phyloP scores from a whole-genome alignment of 805 yeast genomes.

The Isabelozyma heimii region DNA sequence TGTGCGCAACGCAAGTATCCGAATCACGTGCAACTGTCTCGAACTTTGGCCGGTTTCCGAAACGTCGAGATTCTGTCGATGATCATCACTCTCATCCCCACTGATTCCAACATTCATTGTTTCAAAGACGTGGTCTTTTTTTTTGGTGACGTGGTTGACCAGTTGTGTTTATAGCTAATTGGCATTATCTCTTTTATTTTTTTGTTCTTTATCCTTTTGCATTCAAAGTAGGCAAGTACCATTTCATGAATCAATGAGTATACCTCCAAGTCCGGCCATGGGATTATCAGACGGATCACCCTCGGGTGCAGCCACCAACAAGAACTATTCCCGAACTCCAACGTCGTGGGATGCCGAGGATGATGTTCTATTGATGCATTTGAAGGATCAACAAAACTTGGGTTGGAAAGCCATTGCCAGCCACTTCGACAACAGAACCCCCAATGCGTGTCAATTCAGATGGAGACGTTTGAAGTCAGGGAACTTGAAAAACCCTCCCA shows the following conservation, averaged over 20 bases:
- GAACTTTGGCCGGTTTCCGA: background rate
- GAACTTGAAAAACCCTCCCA: conserved; percentile 43
- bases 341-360: conserved; percentile 50
- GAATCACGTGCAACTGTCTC: background rate
- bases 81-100: background rate
- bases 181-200: too few species aligned
- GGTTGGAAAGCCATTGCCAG: conserved; percentile 49
- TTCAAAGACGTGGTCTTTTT: too few species aligned
- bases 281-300: background rate
- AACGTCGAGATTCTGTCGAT: background rate
- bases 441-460: conserved; percentile 47
- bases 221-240: too few species aligned
- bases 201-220: too few species aligned
- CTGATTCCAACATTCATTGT: background rate
- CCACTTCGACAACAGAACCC: conserved; percentile 43
- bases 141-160: background rate
- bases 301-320: conserved; percentile 8
- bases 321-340: conserved; percentile 37
- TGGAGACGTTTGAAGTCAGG: conserved; percentile 47
- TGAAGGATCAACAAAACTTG: conserved; percentile 43
- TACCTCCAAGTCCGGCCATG: background rate
- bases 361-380: conserved; percentile 43
- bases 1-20: background rate
- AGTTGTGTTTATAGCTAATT: background rate
- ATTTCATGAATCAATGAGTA: background rate